A percentile compares a stretch with the other conserved stretches of the same genome.
phyloP scores from a whole-genome alignment of 2,329 filamentous ascomycete species.

The Podosphaera aphanis region DNA sequence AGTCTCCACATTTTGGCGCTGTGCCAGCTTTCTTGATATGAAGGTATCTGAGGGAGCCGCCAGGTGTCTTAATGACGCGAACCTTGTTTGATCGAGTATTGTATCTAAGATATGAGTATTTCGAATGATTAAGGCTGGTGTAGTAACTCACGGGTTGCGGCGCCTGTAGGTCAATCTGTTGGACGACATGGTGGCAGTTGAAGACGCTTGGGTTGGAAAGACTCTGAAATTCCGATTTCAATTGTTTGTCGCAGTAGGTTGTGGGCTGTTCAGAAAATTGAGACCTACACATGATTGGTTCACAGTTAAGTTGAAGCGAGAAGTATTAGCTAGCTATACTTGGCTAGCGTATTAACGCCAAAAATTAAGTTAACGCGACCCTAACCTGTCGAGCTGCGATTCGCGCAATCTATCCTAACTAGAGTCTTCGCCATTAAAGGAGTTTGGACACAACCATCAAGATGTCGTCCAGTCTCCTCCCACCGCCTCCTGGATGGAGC shows the following conservation, averaged over 20 bases:
- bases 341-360: neutral
- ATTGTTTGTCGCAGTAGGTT: too few species aligned
- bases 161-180: conserved; percentile 31
- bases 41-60: conserved; percentile 82
- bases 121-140: neutral
- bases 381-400: neutral
- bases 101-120: conserved; percentile 36
- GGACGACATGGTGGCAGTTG: conserved; percentile 24
- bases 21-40: conserved; percentile 99
- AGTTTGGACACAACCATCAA: conserved; percentile 12
- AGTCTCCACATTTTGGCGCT: conserved; percentile 98
- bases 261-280: conserved; percentile 9
- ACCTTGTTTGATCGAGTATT: conserved; percentile 97
- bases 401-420: conserved; percentile 1
- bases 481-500: conserved; percentile 45
- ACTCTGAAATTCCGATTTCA: conserved; percentile 19
- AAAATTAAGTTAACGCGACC: neutral
- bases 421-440: conserved; percentile 2
- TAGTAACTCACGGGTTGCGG: conserved; percentile 45
- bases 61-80: conserved; percentile 86
- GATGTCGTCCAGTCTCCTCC: conserved; percentile 38
- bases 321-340: neutral
- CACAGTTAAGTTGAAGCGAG: neutral
- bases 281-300: neutral
- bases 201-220: conserved; percentile 10